Evolutionary conservation across 345 rosid genomes (phyloP).

Genomic region (Balakata baccata): DNA sequence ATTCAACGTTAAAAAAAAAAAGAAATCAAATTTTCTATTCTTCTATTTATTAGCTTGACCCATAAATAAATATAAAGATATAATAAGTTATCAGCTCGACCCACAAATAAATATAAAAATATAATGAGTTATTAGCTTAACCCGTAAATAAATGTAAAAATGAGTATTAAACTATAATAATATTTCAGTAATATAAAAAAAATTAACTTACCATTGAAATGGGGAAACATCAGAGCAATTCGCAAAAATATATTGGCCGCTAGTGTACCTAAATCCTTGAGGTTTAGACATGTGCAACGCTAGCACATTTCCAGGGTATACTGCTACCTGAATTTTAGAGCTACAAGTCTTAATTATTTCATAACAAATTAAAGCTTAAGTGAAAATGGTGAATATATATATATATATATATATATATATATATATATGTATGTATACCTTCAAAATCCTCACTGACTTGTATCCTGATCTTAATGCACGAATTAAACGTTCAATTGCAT

Average conservation of each 20-base stretch:
- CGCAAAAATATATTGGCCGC: conserved; percentile 81
- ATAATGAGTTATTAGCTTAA: background rate
- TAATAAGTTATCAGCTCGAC: too few relatives aligned
- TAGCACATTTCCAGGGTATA: conserved; percentile 80
- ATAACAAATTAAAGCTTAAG: background rate
- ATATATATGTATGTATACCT: conserved; percentile 39
- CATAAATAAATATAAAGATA: too few relatives aligned
- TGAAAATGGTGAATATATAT: too few relatives aligned
- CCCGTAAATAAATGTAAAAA: background rate
- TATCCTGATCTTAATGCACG: conserved; percentile 63
- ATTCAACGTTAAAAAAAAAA: too few relatives aligned
- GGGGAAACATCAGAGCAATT: conserved; percentile 75
- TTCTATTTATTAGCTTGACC: too few relatives aligned
- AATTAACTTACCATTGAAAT: conserved; percentile 56
- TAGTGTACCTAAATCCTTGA: conserved; percentile 69
- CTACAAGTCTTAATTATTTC: background rate
- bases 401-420: too few relatives aligned
- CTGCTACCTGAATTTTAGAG: conserved; percentile 56
- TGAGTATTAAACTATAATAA: too few relatives aligned
- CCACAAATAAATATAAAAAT: too few relatives aligned
- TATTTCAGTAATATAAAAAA: background rate
- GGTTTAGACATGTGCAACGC: conserved; percentile 68
- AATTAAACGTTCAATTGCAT: conserved; percentile 54
- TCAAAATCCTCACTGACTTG: conserved; percentile 53
- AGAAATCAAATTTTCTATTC: too few relatives aligned